These are phyloP conservation scores for Asparagopsis taxiformis DNA, from an alignment of 31 red algal genomes.

Conservation along the genomic window DNA sequence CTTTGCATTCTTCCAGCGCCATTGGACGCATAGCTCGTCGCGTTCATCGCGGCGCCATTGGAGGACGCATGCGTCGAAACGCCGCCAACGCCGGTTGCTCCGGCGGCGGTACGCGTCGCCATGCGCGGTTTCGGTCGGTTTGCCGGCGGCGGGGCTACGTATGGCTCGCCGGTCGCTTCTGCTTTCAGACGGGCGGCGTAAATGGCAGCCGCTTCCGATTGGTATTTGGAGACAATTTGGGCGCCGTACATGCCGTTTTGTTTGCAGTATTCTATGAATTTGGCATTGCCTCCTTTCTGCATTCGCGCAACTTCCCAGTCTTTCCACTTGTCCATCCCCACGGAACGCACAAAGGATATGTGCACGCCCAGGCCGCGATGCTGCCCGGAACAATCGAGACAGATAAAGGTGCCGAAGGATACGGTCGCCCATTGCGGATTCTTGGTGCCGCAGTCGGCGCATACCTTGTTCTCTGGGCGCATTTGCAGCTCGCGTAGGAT, in stretches of 20 bases:
- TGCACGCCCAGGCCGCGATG: constrained; percentile 91
- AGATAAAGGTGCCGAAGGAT: constrained; percentile 96
- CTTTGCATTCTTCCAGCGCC: constrained; percentile 21
- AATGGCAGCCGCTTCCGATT: constrained; percentile 77
- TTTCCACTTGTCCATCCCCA: constrained; percentile 96
- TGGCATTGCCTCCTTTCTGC: constrained; percentile 82
- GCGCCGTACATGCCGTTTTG: constrained; percentile 58
- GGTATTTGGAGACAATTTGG: constrained; percentile 75
- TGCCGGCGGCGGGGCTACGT: constrained; percentile 54
- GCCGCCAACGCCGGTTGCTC: constrained; percentile 28
- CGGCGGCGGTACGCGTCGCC: constrained; percentile 12
- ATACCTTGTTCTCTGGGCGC: constrained; percentile 78
- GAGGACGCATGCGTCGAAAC: constrained; percentile 22
- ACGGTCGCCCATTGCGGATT: constrained; percentile 99
- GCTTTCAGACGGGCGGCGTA: constrained; percentile 79
- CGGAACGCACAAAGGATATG: constrained; percentile 90
- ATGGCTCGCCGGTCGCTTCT: constrained; percentile 75
- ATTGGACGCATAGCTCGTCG: constrained; percentile 28
- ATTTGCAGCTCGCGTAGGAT: constrained; percentile 64
- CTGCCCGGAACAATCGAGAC: constrained; percentile 89
- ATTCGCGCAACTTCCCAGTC: constrained; percentile 87
- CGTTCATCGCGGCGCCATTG: constrained; percentile 4
- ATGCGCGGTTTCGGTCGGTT: constrained; percentile 45
- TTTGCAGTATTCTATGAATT: constrained; percentile 66
- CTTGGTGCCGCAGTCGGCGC: constrained; percentile 83